A percentile compares a stretch with the other conserved stretches of the same genome.
Evolutionary conservation across 2,329 filamentous ascomycete genomes (phyloP).

Genomic region (Gyromitra esculenta): DNA sequence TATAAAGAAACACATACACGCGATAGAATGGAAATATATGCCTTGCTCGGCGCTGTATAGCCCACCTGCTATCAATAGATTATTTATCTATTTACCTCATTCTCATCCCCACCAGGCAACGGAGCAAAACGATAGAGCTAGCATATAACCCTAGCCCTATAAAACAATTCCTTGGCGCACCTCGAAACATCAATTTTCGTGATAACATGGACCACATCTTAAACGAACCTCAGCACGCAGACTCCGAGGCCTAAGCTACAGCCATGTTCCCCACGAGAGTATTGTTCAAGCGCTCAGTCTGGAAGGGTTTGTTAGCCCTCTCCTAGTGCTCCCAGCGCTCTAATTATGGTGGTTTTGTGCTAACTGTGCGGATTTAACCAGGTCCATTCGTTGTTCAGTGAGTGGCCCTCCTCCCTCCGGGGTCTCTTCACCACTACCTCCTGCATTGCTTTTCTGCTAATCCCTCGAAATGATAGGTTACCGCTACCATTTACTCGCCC

Average conservation of each 20-base stretch:
- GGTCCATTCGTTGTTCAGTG: constrained; percentile 78
- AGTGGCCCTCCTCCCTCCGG: constrained; percentile 59
- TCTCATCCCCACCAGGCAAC: too few relatives aligned
- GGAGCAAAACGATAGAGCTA: too few relatives aligned
- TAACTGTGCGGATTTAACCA: constrained; percentile 59
- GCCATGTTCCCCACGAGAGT: constrained; percentile 75
- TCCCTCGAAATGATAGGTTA: constrained; percentile 56
- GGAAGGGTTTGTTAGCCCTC: constrained; percentile 73
- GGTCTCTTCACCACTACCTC: not conserved
- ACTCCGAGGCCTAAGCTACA: constrained; percentile 32
- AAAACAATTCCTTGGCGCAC: not conserved
- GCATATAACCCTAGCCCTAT: not conserved
- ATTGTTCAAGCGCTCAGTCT: constrained; percentile 79
- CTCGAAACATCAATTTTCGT: not conserved
- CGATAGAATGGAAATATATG: too few relatives aligned
- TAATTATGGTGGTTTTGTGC: not conserved
- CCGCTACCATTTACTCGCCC: constrained; percentile 70
- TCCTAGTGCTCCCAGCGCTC: constrained; percentile 2
- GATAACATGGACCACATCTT: not conserved
- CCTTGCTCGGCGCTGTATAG: too few relatives aligned
- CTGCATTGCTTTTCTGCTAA: constrained; percentile 36
- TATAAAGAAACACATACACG: too few relatives aligned
- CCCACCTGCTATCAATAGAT: too few relatives aligned
- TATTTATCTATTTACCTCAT: too few relatives aligned
- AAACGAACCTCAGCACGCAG: not conserved